phyloP scores from a whole-genome alignment of 768 basidiomycete species.

The Panaeolus cyanescens region DNA sequence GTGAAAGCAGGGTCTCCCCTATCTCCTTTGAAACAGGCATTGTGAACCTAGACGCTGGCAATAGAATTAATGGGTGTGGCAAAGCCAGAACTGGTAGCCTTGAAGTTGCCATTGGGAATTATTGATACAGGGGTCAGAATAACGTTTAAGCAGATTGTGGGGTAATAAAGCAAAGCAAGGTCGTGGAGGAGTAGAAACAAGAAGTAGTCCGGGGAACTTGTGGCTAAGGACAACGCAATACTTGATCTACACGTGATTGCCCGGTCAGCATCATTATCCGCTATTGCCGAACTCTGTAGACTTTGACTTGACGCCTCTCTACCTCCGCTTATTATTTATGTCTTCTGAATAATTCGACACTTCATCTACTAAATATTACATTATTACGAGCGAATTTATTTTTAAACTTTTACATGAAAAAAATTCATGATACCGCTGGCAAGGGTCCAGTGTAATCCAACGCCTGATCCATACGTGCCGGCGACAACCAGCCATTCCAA shows the following conservation, averaged over 20 bases:
- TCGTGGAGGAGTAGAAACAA: background rate
- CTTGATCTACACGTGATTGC: constrained; percentile 3
- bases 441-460: too few species aligned
- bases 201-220: background rate
- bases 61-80: constrained; percentile 69
- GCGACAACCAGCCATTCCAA: background rate
- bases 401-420: background rate
- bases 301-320: constrained; percentile 2
- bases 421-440: too few species aligned
- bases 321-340: background rate
- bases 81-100: constrained; percentile 68
- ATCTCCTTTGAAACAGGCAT: constrained; percentile 63
- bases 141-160: background rate
- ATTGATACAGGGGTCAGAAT: background rate
- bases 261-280: background rate
- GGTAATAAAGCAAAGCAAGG: background rate
- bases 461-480: background rate
- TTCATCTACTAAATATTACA: background rate
- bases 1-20: constrained; percentile 64
- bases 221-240: background rate
- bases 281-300: background rate
- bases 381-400: background rate
- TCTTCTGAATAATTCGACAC: background rate
- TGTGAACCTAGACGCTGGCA: constrained; percentile 72
- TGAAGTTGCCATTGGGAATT: background rate